A percentile compares a stretch with the other conserved stretches of the same genome.
Evolutionary conservation across 257 asterid species (phyloP).

Genomic region (Orobanche coerulescens): DNA sequence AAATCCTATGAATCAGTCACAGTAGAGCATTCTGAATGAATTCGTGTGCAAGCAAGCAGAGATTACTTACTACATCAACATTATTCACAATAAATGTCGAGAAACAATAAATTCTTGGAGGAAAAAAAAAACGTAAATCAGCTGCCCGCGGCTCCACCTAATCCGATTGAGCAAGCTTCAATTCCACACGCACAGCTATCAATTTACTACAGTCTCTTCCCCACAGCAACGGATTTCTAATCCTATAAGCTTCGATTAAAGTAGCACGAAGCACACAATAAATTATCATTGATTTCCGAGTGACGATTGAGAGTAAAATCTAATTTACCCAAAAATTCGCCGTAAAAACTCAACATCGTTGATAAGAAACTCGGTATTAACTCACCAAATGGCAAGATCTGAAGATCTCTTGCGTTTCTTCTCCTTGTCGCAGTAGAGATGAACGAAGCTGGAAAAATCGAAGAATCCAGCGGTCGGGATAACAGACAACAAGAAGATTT

Average conservation of each 20-base stretch:
- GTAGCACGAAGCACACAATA: neutral
- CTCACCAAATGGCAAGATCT: constrained; percentile 71
- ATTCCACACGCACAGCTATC: constrained; percentile 7
- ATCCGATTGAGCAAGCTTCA: constrained; percentile 11
- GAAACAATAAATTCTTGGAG: neutral
- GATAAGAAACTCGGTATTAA: constrained; percentile 6
- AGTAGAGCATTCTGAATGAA: constrained; percentile 2
- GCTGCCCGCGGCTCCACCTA: constrained; percentile 15
- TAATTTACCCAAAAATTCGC: neutral
- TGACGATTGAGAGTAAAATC: neutral
- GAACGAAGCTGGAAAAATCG: constrained; percentile 22
- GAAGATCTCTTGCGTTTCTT: constrained; percentile 4
- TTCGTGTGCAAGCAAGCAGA: constrained; percentile 3
- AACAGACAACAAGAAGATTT: constrained; percentile 21
- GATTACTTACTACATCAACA: neutral
- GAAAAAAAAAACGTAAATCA: constrained; percentile 11
- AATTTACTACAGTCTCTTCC: neutral
- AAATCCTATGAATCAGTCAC: neutral
- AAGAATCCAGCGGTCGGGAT: constrained; percentile 29
- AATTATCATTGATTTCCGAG: neutral
- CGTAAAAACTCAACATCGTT: neutral
- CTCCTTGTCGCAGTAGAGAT: constrained; percentile 12
- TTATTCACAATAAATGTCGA: neutral
- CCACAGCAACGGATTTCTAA: neutral
- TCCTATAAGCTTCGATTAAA: neutral